Percentiles rank a stretch among this genome's conserved stretches.
Conservation (phyloP, 495 filamentous ascomycete species). For the Darksidea phi region DNA sequence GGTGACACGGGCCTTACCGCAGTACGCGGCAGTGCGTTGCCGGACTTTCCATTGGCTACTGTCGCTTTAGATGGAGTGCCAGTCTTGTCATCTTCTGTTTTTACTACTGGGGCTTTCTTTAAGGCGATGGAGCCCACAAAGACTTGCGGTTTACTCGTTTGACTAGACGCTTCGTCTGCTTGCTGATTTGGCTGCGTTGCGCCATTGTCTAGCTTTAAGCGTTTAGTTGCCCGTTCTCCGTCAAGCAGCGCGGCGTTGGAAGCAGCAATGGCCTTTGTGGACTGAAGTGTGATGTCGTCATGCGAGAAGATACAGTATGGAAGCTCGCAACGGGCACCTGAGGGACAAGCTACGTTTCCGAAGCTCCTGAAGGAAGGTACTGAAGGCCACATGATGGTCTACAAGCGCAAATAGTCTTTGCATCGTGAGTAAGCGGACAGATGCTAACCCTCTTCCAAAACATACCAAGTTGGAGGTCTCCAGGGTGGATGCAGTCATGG, state of each 20-base stretch:
- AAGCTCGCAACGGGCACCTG: constrained; percentile 8
- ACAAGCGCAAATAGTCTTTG: too few species aligned
- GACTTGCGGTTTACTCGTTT: neutral
- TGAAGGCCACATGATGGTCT: constrained; percentile 13
- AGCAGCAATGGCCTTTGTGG: neutral
- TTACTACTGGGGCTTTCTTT: neutral
- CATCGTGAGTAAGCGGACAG: too few species aligned
- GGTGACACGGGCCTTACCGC: constrained; percentile 22
- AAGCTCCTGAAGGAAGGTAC: neutral
- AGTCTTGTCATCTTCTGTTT: constrained; percentile 34
- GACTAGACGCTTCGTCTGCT: neutral
- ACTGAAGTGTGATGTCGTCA: neutral
- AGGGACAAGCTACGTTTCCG: constrained; percentile 9
- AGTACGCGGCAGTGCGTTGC: neutral
- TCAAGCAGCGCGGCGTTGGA: neutral
- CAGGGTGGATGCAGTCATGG: too few species aligned
- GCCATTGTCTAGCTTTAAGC: constrained; percentile 1
- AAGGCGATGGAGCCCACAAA: neutral
- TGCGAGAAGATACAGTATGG: constrained; percentile 24
- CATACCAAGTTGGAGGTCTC: too few species aligned
- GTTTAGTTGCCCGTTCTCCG: constrained; percentile 3
- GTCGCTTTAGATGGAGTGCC: neutral
- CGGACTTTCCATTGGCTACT: neutral
- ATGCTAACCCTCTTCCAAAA: too few species aligned
- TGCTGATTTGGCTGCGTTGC: neutral